Conservation (phyloP, 2,329 filamentous ascomycete species). For the Mycogone perniciosa region DNA sequence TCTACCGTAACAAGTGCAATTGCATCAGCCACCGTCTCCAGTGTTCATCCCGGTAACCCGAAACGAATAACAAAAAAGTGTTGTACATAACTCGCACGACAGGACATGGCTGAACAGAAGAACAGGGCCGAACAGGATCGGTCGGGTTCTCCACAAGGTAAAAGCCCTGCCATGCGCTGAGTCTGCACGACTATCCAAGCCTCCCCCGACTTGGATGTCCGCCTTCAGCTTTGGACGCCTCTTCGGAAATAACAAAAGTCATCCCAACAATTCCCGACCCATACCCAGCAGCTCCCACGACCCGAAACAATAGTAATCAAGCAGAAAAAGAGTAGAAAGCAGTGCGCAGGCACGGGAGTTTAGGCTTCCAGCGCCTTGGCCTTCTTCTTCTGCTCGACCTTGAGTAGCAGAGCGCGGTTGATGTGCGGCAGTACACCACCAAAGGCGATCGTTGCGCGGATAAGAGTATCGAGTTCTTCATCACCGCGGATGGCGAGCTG, state of each 20-base stretch:
- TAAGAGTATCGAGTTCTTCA: conserved; percentile 95
- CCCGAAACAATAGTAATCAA: conserved; percentile 5
- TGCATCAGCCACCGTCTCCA: conserved; percentile 9
- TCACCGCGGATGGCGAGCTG: conserved; percentile 98
- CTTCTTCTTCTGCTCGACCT: conserved; percentile 98
- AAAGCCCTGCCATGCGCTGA: not conserved
- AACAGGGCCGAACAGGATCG: not conserved
- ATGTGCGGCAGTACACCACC: conserved; percentile 98
- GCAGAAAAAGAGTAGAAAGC: conserved; percentile 4
- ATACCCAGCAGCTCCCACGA: conserved; percentile 9
- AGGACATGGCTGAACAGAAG: not conserved
- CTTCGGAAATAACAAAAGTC: conserved; percentile 8
- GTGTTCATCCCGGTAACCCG: conserved; percentile 1
- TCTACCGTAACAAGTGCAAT: conserved; percentile 5
- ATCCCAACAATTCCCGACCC: conserved; percentile 7
- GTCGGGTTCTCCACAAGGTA: not conserved
- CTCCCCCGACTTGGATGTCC: conserved; percentile 3
- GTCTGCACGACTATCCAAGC: conserved; percentile 13
- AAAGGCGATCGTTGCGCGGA: conserved; percentile 95
- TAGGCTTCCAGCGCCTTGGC: conserved; percentile 47
- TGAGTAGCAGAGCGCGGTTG: conserved; percentile 91
- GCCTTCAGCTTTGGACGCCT: conserved; percentile 3
- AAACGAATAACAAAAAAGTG: conserved; percentile 10
- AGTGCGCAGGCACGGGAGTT: conserved; percentile 3
- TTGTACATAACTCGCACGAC: conserved; percentile 12